Evolutionary conservation across 2,329 filamentous ascomycete genomes (phyloP).

Genomic region (Beauveria sp.): DNA sequence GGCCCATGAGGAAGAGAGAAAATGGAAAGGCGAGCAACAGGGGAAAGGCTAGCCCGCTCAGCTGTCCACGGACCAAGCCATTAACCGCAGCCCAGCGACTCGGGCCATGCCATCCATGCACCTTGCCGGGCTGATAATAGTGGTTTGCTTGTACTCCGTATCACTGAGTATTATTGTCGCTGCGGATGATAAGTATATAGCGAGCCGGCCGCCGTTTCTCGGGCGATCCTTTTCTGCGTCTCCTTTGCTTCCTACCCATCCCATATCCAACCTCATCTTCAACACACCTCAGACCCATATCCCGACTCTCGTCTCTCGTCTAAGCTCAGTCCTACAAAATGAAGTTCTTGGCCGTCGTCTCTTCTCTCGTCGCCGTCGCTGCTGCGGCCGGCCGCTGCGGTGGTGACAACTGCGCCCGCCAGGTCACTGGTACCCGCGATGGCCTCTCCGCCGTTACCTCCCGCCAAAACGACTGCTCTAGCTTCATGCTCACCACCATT

Average conservation of each 20-base stretch:
- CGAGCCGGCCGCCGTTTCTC: conserved; percentile 3
- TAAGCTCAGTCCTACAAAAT: conserved; percentile 23
- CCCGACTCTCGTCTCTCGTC: conserved; percentile 5
- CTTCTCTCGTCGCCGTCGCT: conserved; percentile 27
- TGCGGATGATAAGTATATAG: conserved; percentile 7
- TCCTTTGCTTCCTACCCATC: conserved; percentile 5
- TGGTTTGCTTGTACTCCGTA: background rate
- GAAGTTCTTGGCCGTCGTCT: conserved; percentile 30
- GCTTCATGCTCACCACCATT: conserved; percentile 32
- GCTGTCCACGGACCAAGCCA: conserved; percentile 6
- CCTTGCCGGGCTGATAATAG: background rate
- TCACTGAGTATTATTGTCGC: background rate
- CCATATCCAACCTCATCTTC: conserved; percentile 8
- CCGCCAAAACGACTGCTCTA: conserved; percentile 33
- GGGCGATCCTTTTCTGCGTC: background rate
- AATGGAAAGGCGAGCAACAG: background rate
- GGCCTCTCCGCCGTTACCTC: conserved; percentile 26
- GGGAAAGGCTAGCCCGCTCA: conserved; percentile 4
- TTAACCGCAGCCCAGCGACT: background rate
- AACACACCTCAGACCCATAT: background rate
- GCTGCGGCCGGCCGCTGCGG: conserved; percentile 29
- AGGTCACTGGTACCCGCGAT: conserved; percentile 34
- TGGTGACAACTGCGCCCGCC: conserved; percentile 40
- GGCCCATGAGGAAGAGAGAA: background rate
- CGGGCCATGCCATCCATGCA: conserved; percentile 7